These are phyloP conservation scores for Glycine latifolia DNA, from an alignment of 306 rosid genomes.

Conservation along the genomic window DNA sequence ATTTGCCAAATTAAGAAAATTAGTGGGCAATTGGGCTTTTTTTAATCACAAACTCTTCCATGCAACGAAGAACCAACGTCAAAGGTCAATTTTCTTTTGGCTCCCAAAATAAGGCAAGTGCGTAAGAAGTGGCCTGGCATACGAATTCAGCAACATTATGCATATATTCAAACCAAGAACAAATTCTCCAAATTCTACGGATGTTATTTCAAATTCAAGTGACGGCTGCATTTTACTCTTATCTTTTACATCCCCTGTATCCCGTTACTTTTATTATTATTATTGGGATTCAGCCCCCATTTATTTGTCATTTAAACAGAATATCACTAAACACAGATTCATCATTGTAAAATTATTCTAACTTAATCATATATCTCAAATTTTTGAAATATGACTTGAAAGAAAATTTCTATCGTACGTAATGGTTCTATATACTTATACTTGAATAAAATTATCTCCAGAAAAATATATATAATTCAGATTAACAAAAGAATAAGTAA, in stretches of 20 bases:
- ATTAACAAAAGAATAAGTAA: neutral
- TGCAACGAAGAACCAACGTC: neutral
- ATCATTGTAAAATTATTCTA: too few species aligned
- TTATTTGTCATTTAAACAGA: neutral
- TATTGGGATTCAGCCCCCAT: neutral
- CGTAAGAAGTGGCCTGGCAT: neutral
- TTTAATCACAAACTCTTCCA: neutral
- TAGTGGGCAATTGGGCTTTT: too few species aligned
- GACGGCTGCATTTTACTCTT: too few species aligned
- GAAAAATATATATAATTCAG: too few species aligned
- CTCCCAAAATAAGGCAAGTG: constrained; percentile 30
- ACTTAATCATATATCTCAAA: too few species aligned
- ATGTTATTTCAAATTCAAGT: constrained; percentile 40
- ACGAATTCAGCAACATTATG: neutral
- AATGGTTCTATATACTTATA: too few species aligned
- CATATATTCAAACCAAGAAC: constrained; percentile 23
- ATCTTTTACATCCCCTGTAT: neutral
- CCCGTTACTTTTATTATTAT: neutral
- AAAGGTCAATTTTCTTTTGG: constrained; percentile 38
- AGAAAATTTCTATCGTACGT: too few species aligned
- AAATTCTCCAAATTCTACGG: constrained; percentile 55
- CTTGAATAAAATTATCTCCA: too few species aligned
- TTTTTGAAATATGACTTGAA: too few species aligned
- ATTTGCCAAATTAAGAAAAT: too few species aligned
- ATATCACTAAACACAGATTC: too few species aligned